Evolutionary conservation across 1,284 basidiomycete species (phyloP).

Genomic region (Coniophora puteana): DNA sequence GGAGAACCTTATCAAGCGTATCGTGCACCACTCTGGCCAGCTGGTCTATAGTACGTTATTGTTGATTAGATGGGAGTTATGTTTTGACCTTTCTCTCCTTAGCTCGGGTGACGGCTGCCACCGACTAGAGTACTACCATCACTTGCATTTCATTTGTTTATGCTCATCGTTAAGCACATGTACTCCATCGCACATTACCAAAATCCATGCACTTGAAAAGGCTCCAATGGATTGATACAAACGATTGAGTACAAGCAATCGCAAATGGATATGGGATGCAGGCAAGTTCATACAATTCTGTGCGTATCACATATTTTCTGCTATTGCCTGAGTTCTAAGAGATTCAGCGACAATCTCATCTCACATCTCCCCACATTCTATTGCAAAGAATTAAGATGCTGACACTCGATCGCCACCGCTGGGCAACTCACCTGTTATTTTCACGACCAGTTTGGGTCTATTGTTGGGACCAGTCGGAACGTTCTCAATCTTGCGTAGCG

Average conservation of each 20-base stretch:
- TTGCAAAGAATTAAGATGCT: background rate
- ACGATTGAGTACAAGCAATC: too few relatives aligned
- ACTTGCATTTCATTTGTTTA: slow-evolving; percentile 30
- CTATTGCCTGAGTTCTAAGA: too few relatives aligned
- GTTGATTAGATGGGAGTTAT: slow-evolving; percentile 2
- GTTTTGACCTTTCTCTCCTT: slow-evolving; percentile 11
- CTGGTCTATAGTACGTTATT: slow-evolving; percentile 85
- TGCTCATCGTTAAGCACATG: slow-evolving; percentile 43
- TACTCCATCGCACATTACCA: slow-evolving; percentile 35
- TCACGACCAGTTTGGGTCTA: slow-evolving; percentile 79
- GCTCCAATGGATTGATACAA: slow-evolving; percentile 1
- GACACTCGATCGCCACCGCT: background rate
- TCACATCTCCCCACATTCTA: slow-evolving; percentile 31
- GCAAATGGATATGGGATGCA: too few relatives aligned
- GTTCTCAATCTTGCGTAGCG: slow-evolving; percentile 91
- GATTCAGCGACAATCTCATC: too few relatives aligned
- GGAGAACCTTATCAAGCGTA: slow-evolving; percentile 94
- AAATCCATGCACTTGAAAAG: slow-evolving; percentile 24
- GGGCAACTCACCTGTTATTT: slow-evolving; percentile 67
- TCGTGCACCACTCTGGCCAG: slow-evolving; percentile 95
- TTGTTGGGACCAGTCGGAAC: slow-evolving; percentile 88
- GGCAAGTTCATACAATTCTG: too few relatives aligned
- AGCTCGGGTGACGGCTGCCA: slow-evolving; percentile 63
- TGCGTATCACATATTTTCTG: too few relatives aligned
- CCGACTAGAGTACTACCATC: slow-evolving; percentile 47